phyloP scores from a whole-genome alignment of 257 asterid species.

The Gardenia jasminoides region DNA sequence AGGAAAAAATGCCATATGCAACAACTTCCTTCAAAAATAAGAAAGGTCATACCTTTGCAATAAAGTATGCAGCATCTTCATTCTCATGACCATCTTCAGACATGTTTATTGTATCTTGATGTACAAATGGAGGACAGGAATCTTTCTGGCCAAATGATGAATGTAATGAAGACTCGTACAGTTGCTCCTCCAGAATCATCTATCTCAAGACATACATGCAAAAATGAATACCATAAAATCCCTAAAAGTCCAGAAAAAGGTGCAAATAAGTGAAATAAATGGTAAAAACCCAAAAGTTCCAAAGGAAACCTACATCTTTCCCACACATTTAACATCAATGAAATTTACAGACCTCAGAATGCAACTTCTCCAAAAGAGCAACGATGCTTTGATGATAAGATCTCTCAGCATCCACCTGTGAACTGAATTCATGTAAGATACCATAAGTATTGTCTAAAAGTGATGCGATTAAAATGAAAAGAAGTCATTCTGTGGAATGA shows the following conservation, averaged over 20 bases:
- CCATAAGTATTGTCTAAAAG: constrained; percentile 13
- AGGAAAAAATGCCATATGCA: background rate
- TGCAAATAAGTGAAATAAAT: background rate
- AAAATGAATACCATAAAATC: constrained; percentile 8
- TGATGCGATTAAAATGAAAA: background rate
- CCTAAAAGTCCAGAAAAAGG: background rate
- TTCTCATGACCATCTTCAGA: constrained; percentile 31
- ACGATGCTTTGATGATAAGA: constrained; percentile 73
- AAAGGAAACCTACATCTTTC: background rate
- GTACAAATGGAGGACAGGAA: constrained; percentile 31
- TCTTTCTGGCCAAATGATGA: constrained; percentile 38
- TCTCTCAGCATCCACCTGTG: constrained; percentile 90
- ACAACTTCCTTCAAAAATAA: background rate
- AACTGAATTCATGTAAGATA: constrained; percentile 30
- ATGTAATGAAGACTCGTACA: constrained; percentile 42
- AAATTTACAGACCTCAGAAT: constrained; percentile 58
- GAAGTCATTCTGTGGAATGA: background rate
- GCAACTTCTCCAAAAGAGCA: constrained; percentile 79
- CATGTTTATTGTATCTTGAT: constrained; percentile 30
- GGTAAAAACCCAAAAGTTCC: background rate
- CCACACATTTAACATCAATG: constrained; percentile 1
- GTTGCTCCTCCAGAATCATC: constrained; percentile 76
- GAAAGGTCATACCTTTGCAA: constrained; percentile 57
- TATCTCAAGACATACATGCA: constrained; percentile 27
- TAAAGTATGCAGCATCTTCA: constrained; percentile 35